Base-by-base conservation (phyloP, 1,284 basidiomycete genomes). In the Ceratobasidium sp. region DNA sequence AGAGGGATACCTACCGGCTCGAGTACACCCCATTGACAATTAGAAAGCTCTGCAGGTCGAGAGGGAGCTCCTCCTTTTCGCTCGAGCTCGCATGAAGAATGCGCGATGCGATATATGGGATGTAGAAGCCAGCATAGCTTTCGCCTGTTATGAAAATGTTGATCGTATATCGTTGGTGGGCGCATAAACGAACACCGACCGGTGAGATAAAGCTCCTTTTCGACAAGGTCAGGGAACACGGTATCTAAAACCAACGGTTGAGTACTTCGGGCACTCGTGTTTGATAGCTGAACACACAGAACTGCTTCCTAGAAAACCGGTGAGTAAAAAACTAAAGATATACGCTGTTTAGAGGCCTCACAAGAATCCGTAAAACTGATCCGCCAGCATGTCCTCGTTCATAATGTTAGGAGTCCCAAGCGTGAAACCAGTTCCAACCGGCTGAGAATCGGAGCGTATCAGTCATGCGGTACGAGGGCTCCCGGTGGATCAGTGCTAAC, bases 31-130 rank as follows among this genome's bases (percentile, higher is more conserved):
- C 81, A 78, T 83, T 81, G 80, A 82, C 81, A 35, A 83, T 78
- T 55, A 83, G 78, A 5, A 81, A 80, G 35, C 82, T 73, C 79
- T 80, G 79, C 5, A 78, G 41, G 30, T 60, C 41, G 12, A 77
- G 50, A 2, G 80, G 71, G 8, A 77, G 59, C 23, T 57, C 55
- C 8, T 38, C 48, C 64, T 83, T 75, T 57, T 79, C 78, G n/a
- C 79, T 80, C 73, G 81, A 50, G 68, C 80, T 80, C 23, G 78
- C 75, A 35, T 81, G 77, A 14, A 83, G 33, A 73, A 83, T 81
- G 8, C 81, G 82, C 3, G 79, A 78, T 10, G 84, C 82, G 38
- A 86, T 85, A 79, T 86, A 86, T 3, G 85, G 84, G 18, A 86
- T 82, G 80, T 86, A 86, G 67, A 79, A 70, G 1, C 77, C 66